Evolutionary conservation across 495 filamentous ascomycete genomes (phyloP).

Genomic region (Talaromyces thailandensis): DNA sequence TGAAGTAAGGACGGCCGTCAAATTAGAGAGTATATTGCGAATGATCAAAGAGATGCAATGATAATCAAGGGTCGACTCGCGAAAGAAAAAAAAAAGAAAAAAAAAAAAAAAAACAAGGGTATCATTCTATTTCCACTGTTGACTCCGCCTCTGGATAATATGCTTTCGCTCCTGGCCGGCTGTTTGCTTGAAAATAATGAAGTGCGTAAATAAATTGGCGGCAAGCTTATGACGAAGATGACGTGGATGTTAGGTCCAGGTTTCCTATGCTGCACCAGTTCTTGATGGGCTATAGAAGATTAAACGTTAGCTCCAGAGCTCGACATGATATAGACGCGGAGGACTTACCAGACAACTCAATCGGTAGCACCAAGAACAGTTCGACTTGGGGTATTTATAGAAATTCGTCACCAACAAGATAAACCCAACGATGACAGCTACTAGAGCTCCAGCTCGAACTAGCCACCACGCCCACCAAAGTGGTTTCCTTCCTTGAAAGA

Average conservation of each 20-base stretch:
- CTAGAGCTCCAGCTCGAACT: conserved; percentile 67
- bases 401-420: conserved; percentile 84
- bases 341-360: conserved; percentile 80
- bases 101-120: too few species aligned
- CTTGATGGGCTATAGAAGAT: conserved; percentile 50
- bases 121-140: not conserved
- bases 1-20: not conserved
- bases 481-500: conserved; percentile 86
- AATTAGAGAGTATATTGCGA: not conserved
- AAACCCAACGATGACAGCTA: conserved; percentile 70
- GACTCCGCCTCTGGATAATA: not conserved
- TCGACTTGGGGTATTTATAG: conserved; percentile 62
- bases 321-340: conserved; percentile 2
- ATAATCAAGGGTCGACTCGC: not conserved
- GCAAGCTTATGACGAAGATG: not conserved
- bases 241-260: conserved; percentile 20
- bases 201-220: not conserved
- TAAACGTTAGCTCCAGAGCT: conserved; percentile 17
- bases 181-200: not conserved
- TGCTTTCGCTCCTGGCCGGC: not conserved
- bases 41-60: not conserved
- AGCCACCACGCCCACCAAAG: conserved; percentile 99
- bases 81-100: too few species aligned
- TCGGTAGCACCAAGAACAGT: conserved; percentile 87
- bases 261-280: conserved; percentile 71